Evolutionary conservation across 371 early-diverging fungal genomes (phyloP).

Genomic region (Chytridium lagenaria): DNA sequence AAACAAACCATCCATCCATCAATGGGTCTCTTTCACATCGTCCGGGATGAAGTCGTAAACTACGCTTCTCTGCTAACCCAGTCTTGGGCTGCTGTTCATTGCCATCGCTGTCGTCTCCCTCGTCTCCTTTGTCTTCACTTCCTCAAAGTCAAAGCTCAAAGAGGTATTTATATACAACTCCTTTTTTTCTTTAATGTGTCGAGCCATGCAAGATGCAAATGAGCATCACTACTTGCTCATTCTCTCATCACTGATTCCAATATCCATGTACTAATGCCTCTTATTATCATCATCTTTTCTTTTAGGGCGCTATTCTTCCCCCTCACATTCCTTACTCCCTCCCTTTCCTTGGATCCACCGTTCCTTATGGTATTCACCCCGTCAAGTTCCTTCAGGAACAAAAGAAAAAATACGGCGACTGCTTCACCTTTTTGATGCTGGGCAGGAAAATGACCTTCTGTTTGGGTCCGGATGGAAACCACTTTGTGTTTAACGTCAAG

Average conservation of each 20-base stretch:
- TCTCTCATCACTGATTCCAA: no score
- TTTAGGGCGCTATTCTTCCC: constrained; percentile 51
- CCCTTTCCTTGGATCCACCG: constrained; percentile 90
- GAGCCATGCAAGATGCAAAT: no score
- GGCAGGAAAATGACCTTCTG: constrained; percentile 90
- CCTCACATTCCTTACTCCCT: constrained; percentile 86
- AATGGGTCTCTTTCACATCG: constrained; percentile 36
- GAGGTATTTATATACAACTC: not conserved
- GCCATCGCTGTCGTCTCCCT: constrained; percentile 30
- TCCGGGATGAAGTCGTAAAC: constrained; percentile 12
- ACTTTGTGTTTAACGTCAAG: constrained; percentile 94
- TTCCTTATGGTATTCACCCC: constrained; percentile 89
- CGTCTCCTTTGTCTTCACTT: constrained; percentile 24
- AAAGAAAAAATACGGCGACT: constrained; percentile 81
- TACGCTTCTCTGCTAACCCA: constrained; percentile 32
- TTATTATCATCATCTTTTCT: not conserved
- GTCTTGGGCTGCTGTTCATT: constrained; percentile 26
- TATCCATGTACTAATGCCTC: no score
- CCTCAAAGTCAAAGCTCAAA: constrained; percentile 17
- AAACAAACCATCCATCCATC: not conserved
- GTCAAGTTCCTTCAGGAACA: constrained; percentile 80
- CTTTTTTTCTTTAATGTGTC: no score
- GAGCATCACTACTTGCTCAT: no score
- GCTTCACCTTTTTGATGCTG: constrained; percentile 92
- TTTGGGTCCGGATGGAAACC: constrained; percentile 92